Percentiles rank a stretch among this genome's conserved stretches.
Evolutionary conservation across 352 stramenopile genomes (phyloP).

Genomic region (Phytophthora hibernalis): DNA sequence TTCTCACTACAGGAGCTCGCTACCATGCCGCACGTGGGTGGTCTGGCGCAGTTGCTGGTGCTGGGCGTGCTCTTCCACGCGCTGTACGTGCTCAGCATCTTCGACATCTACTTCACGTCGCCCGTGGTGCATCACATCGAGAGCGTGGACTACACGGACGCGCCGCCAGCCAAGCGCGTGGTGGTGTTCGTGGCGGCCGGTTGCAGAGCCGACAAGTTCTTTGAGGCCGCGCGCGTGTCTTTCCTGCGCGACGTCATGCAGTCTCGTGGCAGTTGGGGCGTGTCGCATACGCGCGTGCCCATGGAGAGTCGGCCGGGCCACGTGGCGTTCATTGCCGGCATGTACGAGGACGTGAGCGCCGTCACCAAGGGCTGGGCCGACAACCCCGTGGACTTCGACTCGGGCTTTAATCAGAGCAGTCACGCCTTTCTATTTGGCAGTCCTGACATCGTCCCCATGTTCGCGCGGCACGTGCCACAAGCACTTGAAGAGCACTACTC

Average conservation of each 20-base stretch:
- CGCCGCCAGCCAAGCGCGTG: constrained; percentile 64
- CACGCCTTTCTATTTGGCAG: constrained; percentile 78
- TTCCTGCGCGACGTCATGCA: constrained; percentile 75
- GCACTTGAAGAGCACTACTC: constrained; percentile 78
- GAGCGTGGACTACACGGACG: constrained; percentile 48
- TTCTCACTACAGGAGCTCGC: too few species aligned
- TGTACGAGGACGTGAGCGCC: constrained; percentile 90
- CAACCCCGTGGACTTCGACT: constrained; percentile 90
- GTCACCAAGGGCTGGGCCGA: constrained; percentile 90
- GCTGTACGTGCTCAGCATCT: constrained; percentile 90
- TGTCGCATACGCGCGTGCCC: constrained; percentile 89
- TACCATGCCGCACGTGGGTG: constrained; percentile 12
- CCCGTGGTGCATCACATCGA: constrained; percentile 76
- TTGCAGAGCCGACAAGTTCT: constrained; percentile 86
- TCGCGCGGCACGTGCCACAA: constrained; percentile 77
- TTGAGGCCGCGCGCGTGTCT: constrained; percentile 71
- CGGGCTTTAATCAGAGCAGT: constrained; percentile 84
- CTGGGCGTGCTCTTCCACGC: constrained; percentile 83
- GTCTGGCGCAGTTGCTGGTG: constrained; percentile 52
- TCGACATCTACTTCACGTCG: constrained; percentile 92
- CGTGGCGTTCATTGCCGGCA: constrained; percentile 85
- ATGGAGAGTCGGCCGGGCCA: constrained; percentile 86
- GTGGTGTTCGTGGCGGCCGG: constrained; percentile 88
- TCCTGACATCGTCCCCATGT: constrained; percentile 89
- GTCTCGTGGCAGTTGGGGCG: constrained; percentile 68